Base-by-base conservation (phyloP, 257 asterid genomes). In the Penstemon barbatus region DNA sequence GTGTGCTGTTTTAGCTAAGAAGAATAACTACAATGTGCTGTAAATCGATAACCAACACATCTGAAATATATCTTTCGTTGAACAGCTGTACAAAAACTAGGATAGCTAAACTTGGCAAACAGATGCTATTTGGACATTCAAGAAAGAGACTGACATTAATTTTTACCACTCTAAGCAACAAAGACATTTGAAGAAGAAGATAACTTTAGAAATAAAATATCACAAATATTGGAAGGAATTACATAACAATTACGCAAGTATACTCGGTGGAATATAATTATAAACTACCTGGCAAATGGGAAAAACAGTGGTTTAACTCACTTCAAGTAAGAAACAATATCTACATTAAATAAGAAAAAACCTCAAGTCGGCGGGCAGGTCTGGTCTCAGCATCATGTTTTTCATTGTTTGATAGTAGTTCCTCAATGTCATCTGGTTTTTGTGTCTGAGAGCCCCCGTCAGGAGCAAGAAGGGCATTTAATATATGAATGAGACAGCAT, bases 401-500 rank as follows among this genome's bases (percentile, higher is more conserved):
- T 73, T 72, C 81, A 74, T 70, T 71, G 18, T 69, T 71, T 53
- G 65, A 53, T 25, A 54, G 51, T 61, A 69, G 69, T 15, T 75
- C 83, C 75, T 75, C 84, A 42, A 57, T 72, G 60, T 75, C 63
- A 66, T 57, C 79, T 54, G 62, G 70, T 57, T 73, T 78, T 71
- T 68, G 74, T 49, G 79, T 63, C 65, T 71, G 85, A 74, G 70
- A 75, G 72, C 75, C 85, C 65, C 82, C 93, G 74, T 75, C 76
- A 71, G 95, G 89, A 78, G 86, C 83, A 79, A 91, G 84, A 66
- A 94, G 97, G 57, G 96, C 83, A 77, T 84, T 84, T 75, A 94
- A 86, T 71, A 91, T 86, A 79, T 89, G 86, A 78, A 94, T 84
- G 83, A 94, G 98, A 61, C 95, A 91, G 91, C 96, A 84, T 56